Base-by-base conservation (phyloP, 768 basidiomycete species). In the Tricholoma terreum region DNA sequence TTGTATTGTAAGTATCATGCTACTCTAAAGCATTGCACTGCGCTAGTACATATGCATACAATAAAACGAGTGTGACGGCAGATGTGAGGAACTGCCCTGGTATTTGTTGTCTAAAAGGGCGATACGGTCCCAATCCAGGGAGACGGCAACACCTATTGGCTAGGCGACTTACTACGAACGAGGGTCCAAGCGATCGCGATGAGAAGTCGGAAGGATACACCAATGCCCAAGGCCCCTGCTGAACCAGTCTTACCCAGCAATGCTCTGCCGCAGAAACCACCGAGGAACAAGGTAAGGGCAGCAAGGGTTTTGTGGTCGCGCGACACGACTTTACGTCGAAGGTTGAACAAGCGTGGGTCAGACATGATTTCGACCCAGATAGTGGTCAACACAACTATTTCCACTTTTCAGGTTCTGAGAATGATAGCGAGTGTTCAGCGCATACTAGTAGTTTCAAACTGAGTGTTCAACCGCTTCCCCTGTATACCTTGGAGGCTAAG, bases 291-390 rank as follows among this genome's bases (percentile, higher is more conserved):
- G 17, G 81, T 67, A 35, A 73, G 27, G 55, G 89, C 84, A 4
- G 84, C 90, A 63, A 89, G 75, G 48, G 84, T 65, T 66, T 86
- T 85, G 71, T 90, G 84, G 68, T 94, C 90, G 45, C 90, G 84
- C 1, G 85, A 77, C 7, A 67, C 68, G 58, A 89, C 79, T 50
- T 72, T 72, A 48, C 79, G 73, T 40, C 78, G 77, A 45, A 82
- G 55, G 17, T 77, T 65, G 77, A 94, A 88, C 21, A 95, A 81
- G 50, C 82, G 71, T 0, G 92, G 92, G 69, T 92, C 90, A 50
- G 86, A 85, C 80, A 90, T 80, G 50, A 94, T 81, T 63, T 94
- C 92, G 62, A 92, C 90, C 91, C 91, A 94, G 57, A 92, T 82
- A 17, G 89, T 90, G 14, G 92, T 94, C 9, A 94, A 77, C 38